phyloP scores from a whole-genome alignment of 306 rosid genomes.

The Crotalaria pallida region DNA sequence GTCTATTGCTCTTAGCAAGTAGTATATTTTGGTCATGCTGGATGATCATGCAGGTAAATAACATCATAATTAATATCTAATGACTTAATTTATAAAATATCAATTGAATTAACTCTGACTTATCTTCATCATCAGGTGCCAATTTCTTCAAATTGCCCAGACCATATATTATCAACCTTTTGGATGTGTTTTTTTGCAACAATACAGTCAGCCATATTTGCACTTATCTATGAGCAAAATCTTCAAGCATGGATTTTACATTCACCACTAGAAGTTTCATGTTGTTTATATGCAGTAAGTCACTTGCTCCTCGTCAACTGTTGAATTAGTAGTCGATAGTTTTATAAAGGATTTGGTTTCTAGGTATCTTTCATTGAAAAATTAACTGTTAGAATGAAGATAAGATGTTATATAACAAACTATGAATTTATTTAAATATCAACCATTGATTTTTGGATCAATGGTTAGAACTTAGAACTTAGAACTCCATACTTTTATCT shows the following conservation, averaged over 20 bases:
- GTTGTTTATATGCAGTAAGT: slow-evolving; percentile 68
- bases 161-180: slow-evolving; percentile 48
- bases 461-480: no score
- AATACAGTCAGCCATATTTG: slow-evolving; percentile 36
- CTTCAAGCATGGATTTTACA: slow-evolving; percentile 38
- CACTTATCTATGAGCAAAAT: slow-evolving; percentile 37
- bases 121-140: slow-evolving; percentile 47
- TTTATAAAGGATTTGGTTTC: no score
- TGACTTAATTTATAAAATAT: background rate
- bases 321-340: background rate
- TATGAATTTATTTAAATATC: no score
- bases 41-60: slow-evolving; percentile 60
- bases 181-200: slow-evolving; percentile 62
- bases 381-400: no score
- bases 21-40: slow-evolving; percentile 50
- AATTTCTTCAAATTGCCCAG: slow-evolving; percentile 51
- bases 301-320: background rate
- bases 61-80: background rate
- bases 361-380: no score
- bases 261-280: slow-evolving; percentile 41
- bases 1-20: slow-evolving; percentile 42
- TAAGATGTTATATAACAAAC: no score
- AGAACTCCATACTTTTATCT: no score
- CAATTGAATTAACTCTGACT: slow-evolving; percentile 10
- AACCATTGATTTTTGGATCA: no score